A percentile compares a stretch with the other conserved stretches of the same genome.
Evolutionary conservation across 805 yeast genomes (phyloP).

Genomic region (Candida arabinofermentans): DNA sequence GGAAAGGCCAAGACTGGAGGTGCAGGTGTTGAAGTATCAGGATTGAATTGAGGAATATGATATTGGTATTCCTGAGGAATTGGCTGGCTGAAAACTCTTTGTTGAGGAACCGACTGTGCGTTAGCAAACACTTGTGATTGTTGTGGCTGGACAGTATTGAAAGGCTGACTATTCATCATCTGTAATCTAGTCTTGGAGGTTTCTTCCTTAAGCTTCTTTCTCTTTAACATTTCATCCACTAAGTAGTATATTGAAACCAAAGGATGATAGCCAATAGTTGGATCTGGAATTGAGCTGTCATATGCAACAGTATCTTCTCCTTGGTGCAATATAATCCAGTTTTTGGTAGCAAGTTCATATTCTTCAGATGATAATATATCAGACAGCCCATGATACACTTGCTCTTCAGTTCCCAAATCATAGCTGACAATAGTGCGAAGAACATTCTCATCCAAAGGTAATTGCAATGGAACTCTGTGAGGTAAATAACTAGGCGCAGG

Average conservation of each 20-base stretch:
- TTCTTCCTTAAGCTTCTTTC: conserved; percentile 60
- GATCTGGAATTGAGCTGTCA: conserved; percentile 49
- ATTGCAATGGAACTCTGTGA: conserved; percentile 64
- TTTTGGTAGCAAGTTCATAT: conserved; percentile 57
- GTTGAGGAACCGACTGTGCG: conserved; percentile 12
- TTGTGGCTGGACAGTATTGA: conserved; percentile 11
- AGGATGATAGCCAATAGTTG: conserved; percentile 86
- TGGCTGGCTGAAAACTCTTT: conserved; percentile 26
- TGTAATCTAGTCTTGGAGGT: conserved; percentile 30
- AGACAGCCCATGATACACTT: conserved; percentile 52
- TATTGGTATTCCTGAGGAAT: conserved; percentile 19
- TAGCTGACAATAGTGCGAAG: conserved; percentile 70
- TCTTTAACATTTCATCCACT: conserved; percentile 76
- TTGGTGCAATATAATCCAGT: conserved; percentile 52
- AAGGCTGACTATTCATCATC: conserved; percentile 12
- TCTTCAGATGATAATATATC: conserved; percentile 57
- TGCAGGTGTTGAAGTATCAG: conserved; percentile 30
- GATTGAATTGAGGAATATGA: conserved; percentile 35
- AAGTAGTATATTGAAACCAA: conserved; percentile 80
- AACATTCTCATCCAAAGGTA: conserved; percentile 65
- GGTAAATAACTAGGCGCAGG: conserved; percentile 73
- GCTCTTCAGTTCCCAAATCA: conserved; percentile 71
- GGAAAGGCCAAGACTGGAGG: conserved; percentile 33
- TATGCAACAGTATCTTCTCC: conserved; percentile 23
- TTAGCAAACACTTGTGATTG: conserved; percentile 10